Evolutionary conservation across 2,329 filamentous ascomycete species (phyloP), one percentile per base, ranked within the genome.

Genomic region (Penicillium griseofulvum): DNA sequence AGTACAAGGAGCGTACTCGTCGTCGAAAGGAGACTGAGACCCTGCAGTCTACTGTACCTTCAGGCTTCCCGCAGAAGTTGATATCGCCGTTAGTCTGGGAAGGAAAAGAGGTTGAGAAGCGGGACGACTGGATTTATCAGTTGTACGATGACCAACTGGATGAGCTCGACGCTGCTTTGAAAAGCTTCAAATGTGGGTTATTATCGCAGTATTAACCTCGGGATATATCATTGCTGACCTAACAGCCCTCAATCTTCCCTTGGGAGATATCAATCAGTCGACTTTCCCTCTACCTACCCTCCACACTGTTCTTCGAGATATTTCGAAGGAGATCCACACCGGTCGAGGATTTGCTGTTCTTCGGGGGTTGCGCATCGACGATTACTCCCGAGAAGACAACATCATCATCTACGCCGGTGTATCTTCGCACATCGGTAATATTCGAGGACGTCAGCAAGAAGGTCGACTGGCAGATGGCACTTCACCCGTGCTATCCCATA

Each of bases 401-500:
- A 57, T 68, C 4, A 66, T 78, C 33, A 74, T 78, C 28, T 79
- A 77, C 52, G 60, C 70, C 2, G 77, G 78, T 0, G 58, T 79
- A 1, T 76, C 76, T 1, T 73, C 74, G 6, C 73, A 79, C 55
- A 68, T 79, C 43, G 77, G 68, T 29, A 59, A 61, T 9, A 61
- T 71, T 10, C 65, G 76, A 3, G 78, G 72, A 5, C 70, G 74
- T 3, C 77, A 80, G 57, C 73, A 78, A 63, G 72, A 72, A 38
- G 62, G 54, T 3, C 54, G 62, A 33, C 39, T 63, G n/a, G 52
- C 53, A 19, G 56, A 63, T 28, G 59, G 59, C 22, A 60, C 55
- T 9, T 65, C 59, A 42, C 80, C 83, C 0, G 78, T 84, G 6
- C 68, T 85, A 2, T 74, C 78, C 3, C 85, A 88, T 58, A 84